Evolutionary conservation across 83 land plant genomes (phyloP), one percentile per base, ranked within the genome.

Genomic region (Larix sibirica): DNA sequence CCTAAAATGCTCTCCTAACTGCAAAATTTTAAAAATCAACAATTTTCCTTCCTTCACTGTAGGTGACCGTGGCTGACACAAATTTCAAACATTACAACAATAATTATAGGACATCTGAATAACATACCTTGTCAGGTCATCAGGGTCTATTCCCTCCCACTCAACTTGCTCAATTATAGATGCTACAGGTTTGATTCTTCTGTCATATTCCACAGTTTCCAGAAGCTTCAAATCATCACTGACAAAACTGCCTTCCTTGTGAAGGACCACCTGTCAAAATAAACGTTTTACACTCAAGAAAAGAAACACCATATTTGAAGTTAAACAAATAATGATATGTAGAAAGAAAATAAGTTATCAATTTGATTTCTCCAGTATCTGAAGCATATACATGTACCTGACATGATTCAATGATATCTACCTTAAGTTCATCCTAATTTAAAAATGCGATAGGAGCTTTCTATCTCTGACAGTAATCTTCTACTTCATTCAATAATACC

Each of bases 151-250:
- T 60, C 84, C 92, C 12, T 85, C 85, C 98, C 95, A 97, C 58
- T 94, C 89, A 17, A 93, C 88, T 68, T 86, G 89, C 66, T 94
- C 96, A 86, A 97, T 89, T 69, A 93, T 80, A 67, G 88, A 94
- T 70, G 84, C 77, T 36, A 97, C 79, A 47, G 80, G 86, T 79
- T 97, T 95, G 64, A 90, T 82, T 86, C 98, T 89, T 81, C 88
- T 89, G 33, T 94, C 89, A 85, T 87, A 95, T 79, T 95, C 98
- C 83, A 97, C 81, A 47, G 90, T 66, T 82, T 97, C 99, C 56
- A 97, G 79, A 70, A 97, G 95, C 17, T 80, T 62, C 38, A 97
- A 85, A 84, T 97, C 99, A 81, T 97, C 93, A 71, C 97, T 94
- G 79, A 90, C 69, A 86, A 97, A 89, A 33, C 87, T 71, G 47